phyloP scores from a whole-genome alignment of 2,329 filamentous ascomycete species.

The Penicillium sp. region DNA sequence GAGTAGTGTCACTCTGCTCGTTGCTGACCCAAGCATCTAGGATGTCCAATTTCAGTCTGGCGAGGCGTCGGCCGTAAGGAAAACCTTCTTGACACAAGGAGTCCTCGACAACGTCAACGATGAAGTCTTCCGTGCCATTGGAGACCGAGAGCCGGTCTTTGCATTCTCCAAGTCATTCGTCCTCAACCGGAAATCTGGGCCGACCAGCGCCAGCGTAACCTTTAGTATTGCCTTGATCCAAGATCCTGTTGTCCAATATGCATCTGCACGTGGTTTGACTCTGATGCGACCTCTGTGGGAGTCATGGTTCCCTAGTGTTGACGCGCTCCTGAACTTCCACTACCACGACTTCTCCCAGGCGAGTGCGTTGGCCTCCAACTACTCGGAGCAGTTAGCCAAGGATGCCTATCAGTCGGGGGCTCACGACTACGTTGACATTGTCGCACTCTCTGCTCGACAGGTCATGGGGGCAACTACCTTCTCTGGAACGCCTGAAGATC shows the following conservation, averaged over 20 bases:
- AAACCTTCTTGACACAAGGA: slow-evolving; percentile 57
- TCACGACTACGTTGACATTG: slow-evolving; percentile 66
- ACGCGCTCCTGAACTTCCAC: slow-evolving; percentile 63
- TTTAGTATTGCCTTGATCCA: slow-evolving; percentile 73
- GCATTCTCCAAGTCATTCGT: slow-evolving; percentile 63
- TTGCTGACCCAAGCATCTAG: slow-evolving; percentile 16
- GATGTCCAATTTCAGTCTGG: slow-evolving; percentile 64
- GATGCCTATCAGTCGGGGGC: slow-evolving; percentile 69
- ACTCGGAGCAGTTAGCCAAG: slow-evolving; percentile 59
- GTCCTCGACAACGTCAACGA: slow-evolving; percentile 60
- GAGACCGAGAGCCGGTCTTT: slow-evolving; percentile 72
- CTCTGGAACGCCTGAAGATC: slow-evolving; percentile 60
- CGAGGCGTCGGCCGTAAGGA: slow-evolving; percentile 64
- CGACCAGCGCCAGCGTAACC: slow-evolving; percentile 49
- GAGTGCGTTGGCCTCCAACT: slow-evolving; percentile 58
- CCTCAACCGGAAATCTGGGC: slow-evolving; percentile 33
- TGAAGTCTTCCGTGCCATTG: slow-evolving; percentile 57
- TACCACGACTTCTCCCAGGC: slow-evolving; percentile 64
- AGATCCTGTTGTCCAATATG: slow-evolving; percentile 69
- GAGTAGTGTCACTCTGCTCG: no score
- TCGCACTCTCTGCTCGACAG: slow-evolving; percentile 68
- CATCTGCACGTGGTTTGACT: slow-evolving; percentile 65
- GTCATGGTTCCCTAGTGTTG: slow-evolving; percentile 58
- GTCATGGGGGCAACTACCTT: slow-evolving; percentile 71
- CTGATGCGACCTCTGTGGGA: slow-evolving; percentile 72